Base-by-base conservation (phyloP, 2,329 filamentous ascomycete genomes). In the Talaromyces islandicus region DNA sequence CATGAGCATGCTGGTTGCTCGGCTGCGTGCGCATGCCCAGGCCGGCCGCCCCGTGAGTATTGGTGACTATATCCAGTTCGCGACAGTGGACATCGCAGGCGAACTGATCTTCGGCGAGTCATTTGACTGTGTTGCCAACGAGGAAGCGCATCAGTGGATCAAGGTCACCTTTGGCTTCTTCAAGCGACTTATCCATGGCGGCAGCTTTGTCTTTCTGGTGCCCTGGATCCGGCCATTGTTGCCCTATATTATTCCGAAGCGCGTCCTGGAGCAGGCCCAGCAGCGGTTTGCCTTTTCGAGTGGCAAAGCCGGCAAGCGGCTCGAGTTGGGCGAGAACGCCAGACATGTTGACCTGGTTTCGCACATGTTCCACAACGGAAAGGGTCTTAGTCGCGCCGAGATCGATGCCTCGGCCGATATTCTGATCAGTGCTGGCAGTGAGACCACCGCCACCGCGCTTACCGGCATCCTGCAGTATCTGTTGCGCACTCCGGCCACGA, bases 401-500 rank as follows among this genome's bases (percentile, higher is more conserved):
- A 71, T 81, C 1, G 59, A 64, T 3, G 63, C 66, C 14, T 76
- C 80, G 54, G 79, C 80, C 0, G 70, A 71, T 4, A 66, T 64
- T 0, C 80, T 79, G 60, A 83, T 84, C 50, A 59, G 80, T 4
- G 82, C 80, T 1, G 82, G 82, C 2, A 80, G 74, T 38, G 81
- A 83, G 59, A 84, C 82, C 0, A 83, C 81, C 0, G 77, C 81
- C 0, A 73, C 75, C 12, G 78, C 79, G 0, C 61, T 84, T 38
- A 83, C 81, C 0, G 83, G 82, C 59, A 66, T 80, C 0, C 64
- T 77, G 4, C 82, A 75, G 75, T 64, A 68, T 1, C 58, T 71
- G 3, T 50, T 66, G 1, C 43, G 29, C 4, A 54, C 68, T 41
- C 64, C 68, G 0, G 60, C 68, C 4, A 71, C 83, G 0, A 73